phyloP scores from a whole-genome alignment of 805 yeast species.

The Groenewaldozyma salmanticensis region DNA sequence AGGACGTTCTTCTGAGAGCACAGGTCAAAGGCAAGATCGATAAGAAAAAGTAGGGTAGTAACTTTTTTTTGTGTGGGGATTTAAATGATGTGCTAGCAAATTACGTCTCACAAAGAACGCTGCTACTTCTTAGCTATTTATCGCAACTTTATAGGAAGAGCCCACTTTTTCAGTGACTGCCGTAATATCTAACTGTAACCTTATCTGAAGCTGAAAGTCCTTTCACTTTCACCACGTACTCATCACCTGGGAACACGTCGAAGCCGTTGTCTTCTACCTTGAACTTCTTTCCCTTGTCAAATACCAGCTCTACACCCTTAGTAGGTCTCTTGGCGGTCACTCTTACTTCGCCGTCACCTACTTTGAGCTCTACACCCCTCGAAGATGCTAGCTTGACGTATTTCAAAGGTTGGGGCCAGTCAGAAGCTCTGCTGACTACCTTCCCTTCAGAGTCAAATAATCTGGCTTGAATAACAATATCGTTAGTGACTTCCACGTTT shows the following conservation, averaged over 20 bases:
- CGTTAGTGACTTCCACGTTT: constrained; percentile 10
- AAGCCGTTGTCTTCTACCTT: constrained; percentile 37
- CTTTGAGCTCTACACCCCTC: background rate
- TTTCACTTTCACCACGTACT: constrained; percentile 11
- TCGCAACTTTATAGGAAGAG: too few species aligned
- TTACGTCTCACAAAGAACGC: too few species aligned
- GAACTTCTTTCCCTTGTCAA: constrained; percentile 15
- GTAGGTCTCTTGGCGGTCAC: constrained; percentile 4
- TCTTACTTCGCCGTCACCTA: constrained; percentile 1
- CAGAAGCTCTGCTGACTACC: constrained; percentile 28
- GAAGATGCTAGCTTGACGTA: constrained; percentile 22
- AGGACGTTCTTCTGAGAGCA: too few species aligned
- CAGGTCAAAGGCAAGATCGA: too few species aligned
- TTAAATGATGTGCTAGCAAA: too few species aligned
- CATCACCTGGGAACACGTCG: constrained; percentile 37
- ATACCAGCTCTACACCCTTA: constrained; percentile 1
- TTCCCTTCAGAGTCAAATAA: constrained; percentile 12
- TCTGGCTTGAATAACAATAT: constrained; percentile 3
- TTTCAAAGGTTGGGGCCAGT: constrained; percentile 46
- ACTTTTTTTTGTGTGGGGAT: too few species aligned
- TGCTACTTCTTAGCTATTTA: too few species aligned
- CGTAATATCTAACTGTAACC: constrained; percentile 12
- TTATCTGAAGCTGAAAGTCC: constrained; percentile 12
- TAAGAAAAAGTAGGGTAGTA: too few species aligned
- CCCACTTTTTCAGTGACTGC: too few species aligned